These are phyloP conservation scores for Myrmaecium sp. DNA, from an alignment of 2,329 filamentous ascomycete genomes.

Conservation along the genomic window DNA sequence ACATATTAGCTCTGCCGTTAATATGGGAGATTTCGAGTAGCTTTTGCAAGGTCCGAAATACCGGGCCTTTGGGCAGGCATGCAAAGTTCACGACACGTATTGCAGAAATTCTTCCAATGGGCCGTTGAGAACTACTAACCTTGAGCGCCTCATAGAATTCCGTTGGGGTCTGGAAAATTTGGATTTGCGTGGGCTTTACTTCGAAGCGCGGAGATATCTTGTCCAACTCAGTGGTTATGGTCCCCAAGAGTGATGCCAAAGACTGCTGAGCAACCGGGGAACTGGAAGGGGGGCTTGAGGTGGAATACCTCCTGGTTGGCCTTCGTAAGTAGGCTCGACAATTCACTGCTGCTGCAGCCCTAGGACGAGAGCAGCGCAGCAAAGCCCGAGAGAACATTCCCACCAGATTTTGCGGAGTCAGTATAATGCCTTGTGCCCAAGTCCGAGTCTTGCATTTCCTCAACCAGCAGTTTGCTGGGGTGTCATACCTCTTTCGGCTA, in stretches of 20 bases:
- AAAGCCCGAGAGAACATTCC: constrained; percentile 16
- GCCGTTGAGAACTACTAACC: constrained; percentile 35
- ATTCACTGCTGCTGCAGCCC: constrained; percentile 6
- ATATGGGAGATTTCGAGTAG: background rate
- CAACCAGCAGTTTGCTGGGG: no score
- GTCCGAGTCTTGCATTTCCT: no score
- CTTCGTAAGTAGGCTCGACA: constrained; percentile 8
- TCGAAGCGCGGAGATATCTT: constrained; percentile 82
- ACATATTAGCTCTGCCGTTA: constrained; percentile 6
- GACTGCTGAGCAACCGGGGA: constrained; percentile 21
- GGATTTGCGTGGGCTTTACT: constrained; percentile 62
- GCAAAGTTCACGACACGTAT: no score
- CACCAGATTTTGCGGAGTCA: no score
- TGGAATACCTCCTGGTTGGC: constrained; percentile 16
- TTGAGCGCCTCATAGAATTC: constrained; percentile 88
- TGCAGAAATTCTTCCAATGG: no score
- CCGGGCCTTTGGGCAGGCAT: no score
- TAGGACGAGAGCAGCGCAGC: constrained; percentile 11
- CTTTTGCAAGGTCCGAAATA: background rate
- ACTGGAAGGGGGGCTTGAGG: constrained; percentile 13
- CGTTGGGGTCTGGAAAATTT: constrained; percentile 60
- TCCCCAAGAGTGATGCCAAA: constrained; percentile 37
- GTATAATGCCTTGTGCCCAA: no score
- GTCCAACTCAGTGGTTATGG: constrained; percentile 61
- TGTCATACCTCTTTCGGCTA: no score